Evolutionary conservation across 2,329 filamentous ascomycete species (phyloP).

Genomic region (Reticulascus tulasneorum): DNA sequence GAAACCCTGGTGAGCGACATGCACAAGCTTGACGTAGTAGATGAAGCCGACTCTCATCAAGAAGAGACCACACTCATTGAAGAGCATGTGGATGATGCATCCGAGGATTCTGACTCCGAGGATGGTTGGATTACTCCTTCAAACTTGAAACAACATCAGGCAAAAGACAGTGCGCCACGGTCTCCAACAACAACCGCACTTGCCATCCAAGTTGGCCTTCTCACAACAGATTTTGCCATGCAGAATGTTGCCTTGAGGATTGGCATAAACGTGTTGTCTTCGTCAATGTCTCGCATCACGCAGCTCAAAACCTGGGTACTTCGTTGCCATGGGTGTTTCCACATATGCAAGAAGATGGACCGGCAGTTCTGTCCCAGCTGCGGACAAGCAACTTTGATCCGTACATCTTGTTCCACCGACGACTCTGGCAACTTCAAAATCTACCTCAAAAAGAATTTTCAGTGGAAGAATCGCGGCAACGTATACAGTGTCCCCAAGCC

Average conservation of each 20-base stretch:
- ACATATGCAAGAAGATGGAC: constrained; percentile 74
- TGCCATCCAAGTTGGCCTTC: constrained; percentile 79
- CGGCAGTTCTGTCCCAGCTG: constrained; percentile 93
- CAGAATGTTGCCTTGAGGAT: constrained; percentile 94
- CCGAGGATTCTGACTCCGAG: constrained; percentile 42
- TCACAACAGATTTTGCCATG: constrained; percentile 96
- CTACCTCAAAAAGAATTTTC: constrained; percentile 90
- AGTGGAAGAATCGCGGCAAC: constrained; percentile 92
- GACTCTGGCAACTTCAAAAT: constrained; percentile 75
- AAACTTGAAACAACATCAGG: constrained; percentile 83
- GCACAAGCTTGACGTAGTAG: constrained; percentile 13
- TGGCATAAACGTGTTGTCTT: constrained; percentile 84
- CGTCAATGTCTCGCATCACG: constrained; percentile 73
- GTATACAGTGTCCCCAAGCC: constrained; percentile 92
- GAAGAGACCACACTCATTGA: too few relatives aligned
- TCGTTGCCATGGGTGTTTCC: constrained; percentile 91
- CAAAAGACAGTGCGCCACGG: constrained; percentile 52
- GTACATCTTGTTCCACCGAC: constrained; percentile 82
- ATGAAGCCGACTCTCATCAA: constrained; percentile 12
- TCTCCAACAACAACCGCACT: constrained; percentile 38
- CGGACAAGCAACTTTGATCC: constrained; percentile 79
- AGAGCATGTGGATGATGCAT: constrained; percentile 18
- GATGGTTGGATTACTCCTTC: constrained; percentile 93
- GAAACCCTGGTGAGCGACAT: constrained; percentile 4
- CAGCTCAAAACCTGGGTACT: constrained; percentile 85